phyloP scores from a whole-genome alignment of 148 eudicot genomes.

The Chenopodium berlandieri region DNA sequence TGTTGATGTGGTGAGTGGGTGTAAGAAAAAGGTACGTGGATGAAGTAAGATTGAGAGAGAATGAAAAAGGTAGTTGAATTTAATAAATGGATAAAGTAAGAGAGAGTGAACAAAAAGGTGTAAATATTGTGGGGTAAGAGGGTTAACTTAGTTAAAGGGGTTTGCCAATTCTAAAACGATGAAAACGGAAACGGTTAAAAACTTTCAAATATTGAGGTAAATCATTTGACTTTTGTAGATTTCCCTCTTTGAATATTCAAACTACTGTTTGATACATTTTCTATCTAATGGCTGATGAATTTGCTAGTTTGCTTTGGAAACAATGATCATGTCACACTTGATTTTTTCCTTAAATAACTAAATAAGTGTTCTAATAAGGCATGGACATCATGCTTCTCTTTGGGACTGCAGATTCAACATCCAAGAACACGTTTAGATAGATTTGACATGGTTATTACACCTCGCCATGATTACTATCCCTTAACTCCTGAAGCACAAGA shows the following conservation, averaged over 20 bases:
- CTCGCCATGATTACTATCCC: slow-evolving; percentile 85
- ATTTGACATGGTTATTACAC: slow-evolving; percentile 95
- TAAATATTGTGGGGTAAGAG: too few relatives aligned
- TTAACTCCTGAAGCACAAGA: slow-evolving; percentile 76
- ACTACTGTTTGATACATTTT: neutral
- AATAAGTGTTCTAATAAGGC: neutral
- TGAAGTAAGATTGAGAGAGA: too few relatives aligned
- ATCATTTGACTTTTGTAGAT: neutral
- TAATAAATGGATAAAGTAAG: too few relatives aligned
- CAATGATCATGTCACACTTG: neutral
- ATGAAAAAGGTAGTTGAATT: too few relatives aligned
- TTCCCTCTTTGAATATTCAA: neutral
- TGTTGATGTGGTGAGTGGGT: too few relatives aligned
- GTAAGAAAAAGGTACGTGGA: too few relatives aligned
- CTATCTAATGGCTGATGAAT: neutral
- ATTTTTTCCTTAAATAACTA: neutral
- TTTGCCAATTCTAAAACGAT: too few relatives aligned
- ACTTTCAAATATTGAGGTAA: too few relatives aligned
- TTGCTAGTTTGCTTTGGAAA: neutral
- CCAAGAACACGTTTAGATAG: slow-evolving; percentile 80
- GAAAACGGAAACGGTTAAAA: too few relatives aligned
- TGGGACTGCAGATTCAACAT: slow-evolving; percentile 80
- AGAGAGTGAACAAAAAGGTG: too few relatives aligned
- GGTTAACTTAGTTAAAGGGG: too few relatives aligned
- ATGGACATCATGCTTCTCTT: slow-evolving; percentile 22